Evolutionary conservation across 164 flowering plant genomes (phyloP), one percentile per base, ranked within the genome.

Genomic region (Aristolochia californica): DNA sequence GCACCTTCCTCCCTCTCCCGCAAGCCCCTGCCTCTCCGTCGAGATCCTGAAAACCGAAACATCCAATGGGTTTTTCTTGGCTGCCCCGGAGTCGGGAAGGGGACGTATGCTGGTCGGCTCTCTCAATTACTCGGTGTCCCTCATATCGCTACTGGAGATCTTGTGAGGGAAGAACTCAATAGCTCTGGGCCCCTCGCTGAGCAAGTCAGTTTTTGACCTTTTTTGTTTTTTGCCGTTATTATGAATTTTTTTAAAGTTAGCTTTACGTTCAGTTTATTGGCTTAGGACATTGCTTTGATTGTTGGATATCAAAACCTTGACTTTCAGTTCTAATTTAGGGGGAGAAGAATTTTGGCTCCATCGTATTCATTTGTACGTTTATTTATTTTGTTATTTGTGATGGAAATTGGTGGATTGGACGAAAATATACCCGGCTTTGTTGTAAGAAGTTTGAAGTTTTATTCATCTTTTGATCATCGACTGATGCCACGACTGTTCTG

Each of bases 31-130:
- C 56, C 54, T 16, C 48, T 52, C 23, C 67, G 64, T 18, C 57
- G 49, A 25, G 70, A 66, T 27, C 64, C 73, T 44, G 52, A 52
- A 53, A 73, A 65, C 43, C 74, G 77, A 61, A 72, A 71, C 45
- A 83, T 87, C 47, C 98, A 87, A 69, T 91, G 98, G 98, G 93
- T 87, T 2, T 88, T 91, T 50, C 83, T 91, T 7, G 98, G 98
- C 14, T 88, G 95, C 61, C 98, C 98, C 24, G 97, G 96, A 48
- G 95, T 88, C 43, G 97, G 97, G 0, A 91, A 88, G 60, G 97
- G 97, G 23, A 87, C 97, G 30, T 91, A 91, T 63, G 97, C 98
- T 5, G 72, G 88, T 57, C 82, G 97, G 5, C 80, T 91, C 26
- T 84, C 86, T 7, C 66, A 25, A 20, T 79, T 88, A 23, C 88